phyloP scores from a whole-genome alignment of 106 monocot genomes.

The Amphibolis antarctica region DNA sequence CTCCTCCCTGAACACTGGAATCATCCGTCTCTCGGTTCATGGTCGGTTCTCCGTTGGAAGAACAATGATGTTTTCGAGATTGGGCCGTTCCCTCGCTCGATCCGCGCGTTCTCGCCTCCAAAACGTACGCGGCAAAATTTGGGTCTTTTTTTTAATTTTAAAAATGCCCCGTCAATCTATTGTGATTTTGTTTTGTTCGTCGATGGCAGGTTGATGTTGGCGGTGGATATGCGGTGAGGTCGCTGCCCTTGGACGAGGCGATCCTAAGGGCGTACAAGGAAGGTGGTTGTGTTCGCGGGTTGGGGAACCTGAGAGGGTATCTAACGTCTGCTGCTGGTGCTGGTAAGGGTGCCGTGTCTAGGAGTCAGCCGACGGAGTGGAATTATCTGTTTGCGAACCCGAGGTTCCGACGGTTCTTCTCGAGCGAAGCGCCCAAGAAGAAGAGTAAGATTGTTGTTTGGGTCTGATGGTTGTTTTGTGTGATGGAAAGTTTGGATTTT shows the following conservation, averaged over 20 bases:
- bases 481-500: neutral
- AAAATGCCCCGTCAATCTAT: neutral
- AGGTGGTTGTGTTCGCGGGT: conserved; percentile 12
- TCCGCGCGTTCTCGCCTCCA: conserved; percentile 36
- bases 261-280: neutral
- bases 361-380: conserved; percentile 28
- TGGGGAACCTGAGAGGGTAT: conserved; percentile 47
- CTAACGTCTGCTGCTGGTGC: conserved; percentile 41
- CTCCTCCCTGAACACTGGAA: no score
- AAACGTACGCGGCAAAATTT: no score
- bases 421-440: conserved; percentile 41
- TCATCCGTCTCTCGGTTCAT: neutral
- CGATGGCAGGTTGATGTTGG: conserved; percentile 24
- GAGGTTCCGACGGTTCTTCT: conserved; percentile 58
- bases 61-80: conserved; percentile 68
- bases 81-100: conserved; percentile 52
- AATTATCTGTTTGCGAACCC: conserved; percentile 55
- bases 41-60: neutral
- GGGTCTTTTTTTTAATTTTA: neutral
- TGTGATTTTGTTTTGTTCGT: neutral
- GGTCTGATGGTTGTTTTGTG: neutral
- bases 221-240: conserved; percentile 24
- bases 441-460: conserved; percentile 42
- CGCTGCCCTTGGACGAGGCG: conserved; percentile 3
- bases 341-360: conserved; percentile 11